phyloP scores from a whole-genome alignment of 805 yeast genomes.

The Zygotorulaspora chibaensis region DNA sequence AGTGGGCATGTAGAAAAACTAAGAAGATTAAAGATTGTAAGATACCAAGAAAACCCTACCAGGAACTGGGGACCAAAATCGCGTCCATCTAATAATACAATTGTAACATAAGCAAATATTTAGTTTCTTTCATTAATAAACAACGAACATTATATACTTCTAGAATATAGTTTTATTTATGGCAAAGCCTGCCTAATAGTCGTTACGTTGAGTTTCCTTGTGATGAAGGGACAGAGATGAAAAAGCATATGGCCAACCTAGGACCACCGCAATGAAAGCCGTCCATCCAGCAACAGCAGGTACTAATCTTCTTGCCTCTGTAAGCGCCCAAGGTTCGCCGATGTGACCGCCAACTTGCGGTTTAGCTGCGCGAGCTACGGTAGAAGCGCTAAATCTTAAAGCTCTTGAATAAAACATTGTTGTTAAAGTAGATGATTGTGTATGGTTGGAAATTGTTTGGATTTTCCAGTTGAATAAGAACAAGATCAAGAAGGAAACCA shows the following conservation, averaged over 20 bases:
- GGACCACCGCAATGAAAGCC: slow-evolving; percentile 12
- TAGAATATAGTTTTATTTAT: background rate
- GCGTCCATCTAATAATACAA: slow-evolving; percentile 44
- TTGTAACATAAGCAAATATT: background rate
- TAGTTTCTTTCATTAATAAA: background rate
- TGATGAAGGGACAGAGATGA: slow-evolving; percentile 6
- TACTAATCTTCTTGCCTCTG: slow-evolving; percentile 26
- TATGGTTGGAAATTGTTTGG: background rate
- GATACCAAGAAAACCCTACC: slow-evolving; percentile 89
- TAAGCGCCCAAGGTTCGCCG: slow-evolving; percentile 22
- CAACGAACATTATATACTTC: background rate
- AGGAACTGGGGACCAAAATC: slow-evolving; percentile 98
- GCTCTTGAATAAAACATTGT: slow-evolving; percentile 22
- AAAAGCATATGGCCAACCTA: slow-evolving; percentile 30
- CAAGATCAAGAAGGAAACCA: background rate
- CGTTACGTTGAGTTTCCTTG: slow-evolving; percentile 1
- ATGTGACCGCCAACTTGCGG: slow-evolving; percentile 14
- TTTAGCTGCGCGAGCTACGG: slow-evolving; percentile 13
- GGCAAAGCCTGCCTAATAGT: background rate
- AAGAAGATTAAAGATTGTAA: slow-evolving; percentile 72
- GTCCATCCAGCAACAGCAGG: slow-evolving; percentile 22
- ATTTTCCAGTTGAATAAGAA: background rate
- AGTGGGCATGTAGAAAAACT: slow-evolving; percentile 55
- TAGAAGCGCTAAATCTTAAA: slow-evolving; percentile 19
- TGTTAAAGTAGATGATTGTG: background rate